Percentiles rank a stretch among this genome's conserved stretches.
Conservation (phyloP, 306 rosid species). For the Citrullus amarus region DNA sequence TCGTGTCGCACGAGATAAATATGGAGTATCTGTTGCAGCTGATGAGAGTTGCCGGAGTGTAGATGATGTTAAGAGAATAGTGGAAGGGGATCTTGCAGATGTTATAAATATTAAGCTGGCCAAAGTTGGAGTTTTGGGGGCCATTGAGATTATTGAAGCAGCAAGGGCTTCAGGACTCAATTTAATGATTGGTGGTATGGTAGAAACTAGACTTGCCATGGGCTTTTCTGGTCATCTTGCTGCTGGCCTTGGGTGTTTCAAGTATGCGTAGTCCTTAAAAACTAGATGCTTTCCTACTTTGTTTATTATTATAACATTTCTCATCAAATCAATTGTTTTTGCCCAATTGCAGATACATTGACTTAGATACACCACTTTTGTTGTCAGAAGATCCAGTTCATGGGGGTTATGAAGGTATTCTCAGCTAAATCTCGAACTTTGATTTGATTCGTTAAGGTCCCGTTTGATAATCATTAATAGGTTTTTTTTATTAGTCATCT, state of each 20-base stretch:
- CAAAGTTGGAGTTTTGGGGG: constrained; percentile 75
- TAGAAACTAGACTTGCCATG: constrained; percentile 87
- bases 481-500: too few relatives aligned
- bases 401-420: constrained; percentile 75
- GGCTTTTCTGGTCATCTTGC: constrained; percentile 90
- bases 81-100: constrained; percentile 49
- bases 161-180: constrained; percentile 47
- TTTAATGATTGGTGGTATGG: constrained; percentile 92
- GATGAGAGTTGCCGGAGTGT: constrained; percentile 84
- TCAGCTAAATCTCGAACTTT: neutral
- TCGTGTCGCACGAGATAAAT: constrained; percentile 45
- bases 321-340: neutral
- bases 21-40: constrained; percentile 82
- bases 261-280: constrained; percentile 23
- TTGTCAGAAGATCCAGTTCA: constrained; percentile 73
- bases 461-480: too few relatives aligned
- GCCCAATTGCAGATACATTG: constrained; percentile 48
- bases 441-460: neutral
- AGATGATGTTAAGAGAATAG: constrained; percentile 59
- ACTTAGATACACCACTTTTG: constrained; percentile 71
- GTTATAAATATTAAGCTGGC: constrained; percentile 88
- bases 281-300: neutral
- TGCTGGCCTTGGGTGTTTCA: constrained; percentile 80
- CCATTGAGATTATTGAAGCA: constrained; percentile 59
- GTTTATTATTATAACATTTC: neutral